Percentiles rank a stretch among this genome's conserved stretches.
These are phyloP conservation scores for Serendipita vermifera DNA, from an alignment of 768 basidiomycete species.

Conservation along the genomic window DNA sequence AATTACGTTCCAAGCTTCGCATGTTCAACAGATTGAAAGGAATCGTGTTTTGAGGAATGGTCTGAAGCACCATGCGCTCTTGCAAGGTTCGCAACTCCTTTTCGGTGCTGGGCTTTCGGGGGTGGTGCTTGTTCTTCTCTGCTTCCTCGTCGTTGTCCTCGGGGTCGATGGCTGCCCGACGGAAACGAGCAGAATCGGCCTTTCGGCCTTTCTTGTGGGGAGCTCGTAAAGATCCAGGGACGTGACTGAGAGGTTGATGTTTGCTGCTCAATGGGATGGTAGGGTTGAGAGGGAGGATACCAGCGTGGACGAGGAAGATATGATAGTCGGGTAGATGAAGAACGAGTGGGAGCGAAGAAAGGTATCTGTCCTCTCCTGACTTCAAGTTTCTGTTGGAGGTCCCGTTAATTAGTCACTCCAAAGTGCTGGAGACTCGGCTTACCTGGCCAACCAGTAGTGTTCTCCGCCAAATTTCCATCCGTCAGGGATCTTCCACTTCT, in stretches of 20 bases:
- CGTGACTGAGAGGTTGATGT: conserved; percentile 57
- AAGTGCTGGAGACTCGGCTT: conserved; percentile 14
- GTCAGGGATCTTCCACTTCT: conserved; percentile 39
- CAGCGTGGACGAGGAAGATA: conserved; percentile 69
- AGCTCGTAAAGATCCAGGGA: conserved; percentile 28
- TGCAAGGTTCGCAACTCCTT: conserved; percentile 40
- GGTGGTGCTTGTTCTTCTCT: not conserved
- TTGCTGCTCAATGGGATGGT: conserved; percentile 33
- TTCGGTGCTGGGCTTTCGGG: conserved; percentile 13
- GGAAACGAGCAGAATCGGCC: too few relatives aligned
- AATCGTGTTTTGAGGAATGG: conserved; percentile 62
- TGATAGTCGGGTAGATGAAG: conserved; percentile 67
- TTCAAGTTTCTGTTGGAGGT: conserved; percentile 37
- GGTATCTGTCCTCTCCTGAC: conserved; percentile 51
- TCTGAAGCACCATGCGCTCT: conserved; percentile 50
- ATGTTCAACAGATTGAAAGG: conserved; percentile 72
- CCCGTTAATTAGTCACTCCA: conserved; percentile 10
- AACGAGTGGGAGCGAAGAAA: conserved; percentile 57
- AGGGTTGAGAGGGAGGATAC: conserved; percentile 64
- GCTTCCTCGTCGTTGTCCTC: not conserved
- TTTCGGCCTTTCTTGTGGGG: conserved; percentile 14
- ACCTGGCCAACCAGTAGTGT: conserved; percentile 66
- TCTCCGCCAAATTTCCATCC: conserved; percentile 63
- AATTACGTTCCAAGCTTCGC: conserved; percentile 32
- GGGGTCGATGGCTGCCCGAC: too few relatives aligned